Conservation (phyloP, 164 flowering plant genomes). For the Saururus chinensis region DNA sequence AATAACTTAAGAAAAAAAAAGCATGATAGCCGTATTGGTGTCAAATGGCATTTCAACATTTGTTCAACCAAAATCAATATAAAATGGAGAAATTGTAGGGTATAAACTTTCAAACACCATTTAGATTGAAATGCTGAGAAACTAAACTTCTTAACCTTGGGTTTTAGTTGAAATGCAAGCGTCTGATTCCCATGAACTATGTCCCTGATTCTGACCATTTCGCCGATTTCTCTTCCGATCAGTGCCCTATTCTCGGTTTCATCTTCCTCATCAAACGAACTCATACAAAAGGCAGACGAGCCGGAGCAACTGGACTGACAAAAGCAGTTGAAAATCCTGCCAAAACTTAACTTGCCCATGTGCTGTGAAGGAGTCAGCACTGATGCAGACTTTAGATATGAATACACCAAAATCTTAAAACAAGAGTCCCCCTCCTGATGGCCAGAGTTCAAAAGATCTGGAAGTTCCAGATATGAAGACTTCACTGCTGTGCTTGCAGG, state of each 20-base stretch:
- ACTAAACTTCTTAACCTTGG: slow-evolving; percentile 40
- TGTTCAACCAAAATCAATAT: no score
- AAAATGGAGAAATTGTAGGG: no score
- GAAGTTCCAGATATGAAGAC: no score
- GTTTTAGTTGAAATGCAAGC: slow-evolving; percentile 65
- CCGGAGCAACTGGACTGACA: slow-evolving; percentile 37
- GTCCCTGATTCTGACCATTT: slow-evolving; percentile 43
- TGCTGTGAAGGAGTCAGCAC: not conserved
- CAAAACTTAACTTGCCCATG: slow-evolving; percentile 57
- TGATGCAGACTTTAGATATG: not conserved
- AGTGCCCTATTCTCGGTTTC: slow-evolving; percentile 38
- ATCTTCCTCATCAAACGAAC: slow-evolving; percentile 16
- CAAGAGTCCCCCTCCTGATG: no score
- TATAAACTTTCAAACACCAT: not conserved
- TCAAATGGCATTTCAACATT: no score
- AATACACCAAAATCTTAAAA: no score
- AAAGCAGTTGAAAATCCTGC: slow-evolving; percentile 46
- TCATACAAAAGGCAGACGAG: slow-evolving; percentile 53
- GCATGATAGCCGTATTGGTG: no score
- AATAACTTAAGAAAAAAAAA: no score
- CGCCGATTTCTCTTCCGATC: slow-evolving; percentile 17
- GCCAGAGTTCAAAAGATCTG: no score
- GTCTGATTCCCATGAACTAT: slow-evolving; percentile 46
- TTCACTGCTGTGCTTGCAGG: no score
- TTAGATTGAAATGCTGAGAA: not conserved